Base-by-base conservation (phyloP, 2,329 filamentous ascomycete genomes). In the Fusarium sp. region DNA sequence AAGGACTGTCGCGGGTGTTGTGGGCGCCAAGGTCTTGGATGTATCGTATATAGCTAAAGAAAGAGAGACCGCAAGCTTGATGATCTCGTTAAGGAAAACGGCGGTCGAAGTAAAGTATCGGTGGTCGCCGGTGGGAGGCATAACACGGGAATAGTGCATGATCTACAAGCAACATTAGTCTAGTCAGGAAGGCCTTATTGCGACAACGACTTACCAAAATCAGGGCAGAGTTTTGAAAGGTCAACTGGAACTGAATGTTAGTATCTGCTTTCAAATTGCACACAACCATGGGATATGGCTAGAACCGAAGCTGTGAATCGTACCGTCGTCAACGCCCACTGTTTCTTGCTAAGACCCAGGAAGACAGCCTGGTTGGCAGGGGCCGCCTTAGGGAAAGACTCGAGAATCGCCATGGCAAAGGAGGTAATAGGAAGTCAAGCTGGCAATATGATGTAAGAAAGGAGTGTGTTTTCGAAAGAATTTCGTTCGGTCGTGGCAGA, bases 31-130 rank as follows among this genome's bases (percentile, higher is more conserved):
- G 10, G 88, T 91, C 72, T 88, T 86, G 19, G 94, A 95, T 53
- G 93, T 90, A 71, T 97, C 94, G 82, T 96, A 93, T 49, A 97
- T 86, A 45, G 93, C 92, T 77, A 97, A 90, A 7, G 92, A 93
- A 41, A 97, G 83, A 71, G 92, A 96, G 56, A 98, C 88, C 37
- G 90, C 87, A 33, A 98, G 86, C 80, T 98, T 98, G 73, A 97
- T 87, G 46, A 97, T 86, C 80, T 99, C 96, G 78, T 94, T 96
- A 67, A 98, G 85, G 77, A 98, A 93, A 55, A 99, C 93, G 43
- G 95, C 94, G 11, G 96, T 98, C 41, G 94, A 97, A 39, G 95
- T 90, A 73, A 96, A 93, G 80, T 97, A 98, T 77, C 94, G 90
- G 75, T 94, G 92, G 70, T 93, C 92, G 76, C 90, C 89, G 11